phyloP scores from a whole-genome alignment of 2,329 filamentous ascomycete genomes.

The Magnaporthales sp. region DNA sequence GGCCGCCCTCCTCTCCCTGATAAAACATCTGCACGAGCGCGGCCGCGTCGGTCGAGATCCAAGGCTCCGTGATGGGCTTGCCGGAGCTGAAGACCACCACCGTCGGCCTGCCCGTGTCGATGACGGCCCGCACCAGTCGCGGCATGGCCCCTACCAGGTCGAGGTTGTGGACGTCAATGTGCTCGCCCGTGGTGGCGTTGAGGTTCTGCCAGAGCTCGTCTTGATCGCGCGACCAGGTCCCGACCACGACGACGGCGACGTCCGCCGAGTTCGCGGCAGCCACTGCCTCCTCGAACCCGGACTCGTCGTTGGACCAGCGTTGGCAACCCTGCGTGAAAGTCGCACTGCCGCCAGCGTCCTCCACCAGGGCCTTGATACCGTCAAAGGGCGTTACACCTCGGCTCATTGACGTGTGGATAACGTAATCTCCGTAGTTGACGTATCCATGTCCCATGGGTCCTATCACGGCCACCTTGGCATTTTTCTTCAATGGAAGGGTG shows the following conservation, averaged over 20 bases:
- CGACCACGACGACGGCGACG: conserved; percentile 64
- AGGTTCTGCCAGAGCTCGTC: conserved; percentile 59
- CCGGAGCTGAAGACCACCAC: conserved; percentile 61
- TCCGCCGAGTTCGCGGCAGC: conserved; percentile 57
- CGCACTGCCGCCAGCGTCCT: conserved; percentile 44
- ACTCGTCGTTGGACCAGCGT: conserved; percentile 62
- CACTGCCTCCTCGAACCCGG: conserved; percentile 59
- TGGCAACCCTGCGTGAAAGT: conserved; percentile 64
- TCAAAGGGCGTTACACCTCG: conserved; percentile 62
- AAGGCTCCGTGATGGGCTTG: conserved; percentile 64
- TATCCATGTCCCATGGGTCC: conserved; percentile 65
- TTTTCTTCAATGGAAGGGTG: conserved; percentile 47
- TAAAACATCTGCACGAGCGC: conserved; percentile 70
- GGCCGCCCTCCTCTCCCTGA: conserved; percentile 58
- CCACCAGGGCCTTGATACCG: conserved; percentile 48
- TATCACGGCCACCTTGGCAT: conserved; percentile 63
- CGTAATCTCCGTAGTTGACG: conserved; percentile 57
- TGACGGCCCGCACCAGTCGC: conserved; percentile 56
- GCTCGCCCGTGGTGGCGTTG: conserved; percentile 68
- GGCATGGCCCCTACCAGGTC: conserved; percentile 63
- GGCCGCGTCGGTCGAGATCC: conserved; percentile 57
- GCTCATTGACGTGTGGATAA: conserved; percentile 55
- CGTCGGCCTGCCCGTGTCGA: conserved; percentile 58
- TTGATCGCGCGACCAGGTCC: conserved; percentile 69
- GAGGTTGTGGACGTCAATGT: conserved; percentile 57